These are phyloP conservation scores for Zygotorulaspora chibaensis DNA, from an alignment of 805 yeast genomes.

Conservation along the genomic window DNA sequence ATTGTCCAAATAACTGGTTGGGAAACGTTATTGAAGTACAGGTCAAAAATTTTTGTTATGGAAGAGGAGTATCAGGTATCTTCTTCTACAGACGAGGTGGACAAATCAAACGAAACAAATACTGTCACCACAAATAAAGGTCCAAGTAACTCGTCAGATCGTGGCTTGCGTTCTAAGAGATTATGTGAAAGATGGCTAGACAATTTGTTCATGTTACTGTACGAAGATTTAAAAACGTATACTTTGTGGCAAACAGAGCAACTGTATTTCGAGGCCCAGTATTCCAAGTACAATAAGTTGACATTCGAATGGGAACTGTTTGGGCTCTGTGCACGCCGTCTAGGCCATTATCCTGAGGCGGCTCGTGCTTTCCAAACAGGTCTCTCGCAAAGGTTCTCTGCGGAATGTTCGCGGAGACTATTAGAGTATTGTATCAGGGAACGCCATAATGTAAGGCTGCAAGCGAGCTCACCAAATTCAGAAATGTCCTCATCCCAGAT, in stretches of 20 bases:
- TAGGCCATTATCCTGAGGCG: constrained; percentile 85
- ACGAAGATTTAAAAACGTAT: constrained; percentile 74
- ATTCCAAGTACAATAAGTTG: constrained; percentile 68
- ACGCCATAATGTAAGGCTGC: constrained; percentile 29
- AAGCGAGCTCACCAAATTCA: constrained; percentile 21
- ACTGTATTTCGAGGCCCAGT: constrained; percentile 84
- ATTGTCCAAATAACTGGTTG: constrained; percentile 67
- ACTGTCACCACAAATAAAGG: constrained; percentile 2
- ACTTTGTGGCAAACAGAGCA: constrained; percentile 93
- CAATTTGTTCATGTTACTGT: constrained; percentile 62
- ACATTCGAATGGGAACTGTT: constrained; percentile 90
- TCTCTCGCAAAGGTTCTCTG: constrained; percentile 69
- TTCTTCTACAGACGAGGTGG: constrained; percentile 23
- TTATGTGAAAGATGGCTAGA: constrained; percentile 79
- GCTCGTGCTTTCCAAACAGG: constrained; percentile 77
- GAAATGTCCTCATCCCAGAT: constrained; percentile 32
- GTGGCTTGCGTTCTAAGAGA: constrained; percentile 57
- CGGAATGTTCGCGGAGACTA: constrained; percentile 70
- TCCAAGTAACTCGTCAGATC: constrained; percentile 10
- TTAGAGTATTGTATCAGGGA: constrained; percentile 60
- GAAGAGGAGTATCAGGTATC: constrained; percentile 52
- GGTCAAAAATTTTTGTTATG: constrained; percentile 67
- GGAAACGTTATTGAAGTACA: constrained; percentile 57
- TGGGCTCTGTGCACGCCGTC: constrained; percentile 79
- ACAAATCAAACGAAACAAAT: constrained; percentile 6